Evolutionary conservation across 257 asterid genomes (phyloP), one percentile per base, ranked within the genome.

Genomic region (Solanum verrucosum): DNA sequence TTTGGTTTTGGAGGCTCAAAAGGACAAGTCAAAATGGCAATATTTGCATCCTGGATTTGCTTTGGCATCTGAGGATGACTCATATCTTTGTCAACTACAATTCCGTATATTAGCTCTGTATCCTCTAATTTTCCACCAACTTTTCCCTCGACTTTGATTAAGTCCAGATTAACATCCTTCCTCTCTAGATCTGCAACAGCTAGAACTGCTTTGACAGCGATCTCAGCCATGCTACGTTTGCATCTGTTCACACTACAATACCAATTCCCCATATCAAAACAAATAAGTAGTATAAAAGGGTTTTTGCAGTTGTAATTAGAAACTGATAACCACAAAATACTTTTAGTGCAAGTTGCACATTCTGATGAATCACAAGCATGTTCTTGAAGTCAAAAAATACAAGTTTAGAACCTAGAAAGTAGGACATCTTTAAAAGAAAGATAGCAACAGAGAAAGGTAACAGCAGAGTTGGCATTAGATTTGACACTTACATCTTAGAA

Each of bases 1-100:
- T 96, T 96, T 65, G 99, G 99, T 91, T 96, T 96, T 33, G 99
- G 98, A 35, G 98, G 98, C 93, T 95, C 99, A 93, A 95, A 96
- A 40, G 99, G 99, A 90, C 98, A 96, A 25, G 99, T 95, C 87
- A 96, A 88, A 73, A 96, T 96, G 88, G 99, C 99, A 88, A 96
- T 95, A 31, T 94, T 93, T 12, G 97, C 98, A 91, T 96, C 97
- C 91, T 93, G 90, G 35, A 96, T 96, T 86, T 94, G 94, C 90
- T 96, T 96, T 16, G 98, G 98, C 99, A 96, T 95, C 92, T 96
- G 98, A 13, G 98, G 97, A 86, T 96, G 99, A 90, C 98, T 95
- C 99, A 95, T 95, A 87, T 96, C 99, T 90, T 96, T 96, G 91
- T 96, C 98, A 12, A 96, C 95, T 85, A 95, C 87, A 87, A 96